phyloP scores from a whole-genome alignment of 139 green algal species.

The Volvox africanus region DNA sequence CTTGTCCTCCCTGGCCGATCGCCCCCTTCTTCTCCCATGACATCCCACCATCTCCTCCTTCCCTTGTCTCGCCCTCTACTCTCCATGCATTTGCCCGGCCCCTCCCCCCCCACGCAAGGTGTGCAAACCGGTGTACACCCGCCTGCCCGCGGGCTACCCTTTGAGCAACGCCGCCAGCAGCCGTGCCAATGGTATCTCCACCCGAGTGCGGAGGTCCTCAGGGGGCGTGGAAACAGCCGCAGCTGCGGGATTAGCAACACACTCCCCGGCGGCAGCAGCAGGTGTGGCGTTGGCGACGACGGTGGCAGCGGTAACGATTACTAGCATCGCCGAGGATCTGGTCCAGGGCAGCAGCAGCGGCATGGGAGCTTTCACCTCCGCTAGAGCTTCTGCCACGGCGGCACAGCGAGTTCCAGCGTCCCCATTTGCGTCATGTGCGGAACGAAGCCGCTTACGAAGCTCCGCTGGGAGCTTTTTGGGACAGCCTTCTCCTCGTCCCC shows the following conservation, averaged over 20 bases:
- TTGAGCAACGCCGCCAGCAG: slow-evolving; percentile 1
- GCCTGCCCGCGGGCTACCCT: slow-evolving; percentile 23
- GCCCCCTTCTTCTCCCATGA: no score
- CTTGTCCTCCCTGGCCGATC: no score
- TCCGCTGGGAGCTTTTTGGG: background rate
- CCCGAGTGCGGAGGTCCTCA: background rate
- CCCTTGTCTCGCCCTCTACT: background rate
- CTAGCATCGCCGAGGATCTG: background rate
- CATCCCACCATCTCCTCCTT: background rate
- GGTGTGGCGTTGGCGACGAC: background rate
- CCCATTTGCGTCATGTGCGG: no score
- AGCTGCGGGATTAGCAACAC: background rate
- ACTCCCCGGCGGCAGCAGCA: background rate
- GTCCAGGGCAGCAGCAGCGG: background rate
- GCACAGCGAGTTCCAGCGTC: no score
- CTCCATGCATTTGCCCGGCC: background rate
- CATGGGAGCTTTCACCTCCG: no score
- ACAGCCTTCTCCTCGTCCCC: background rate
- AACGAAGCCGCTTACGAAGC: no score
- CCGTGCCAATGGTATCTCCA: background rate
- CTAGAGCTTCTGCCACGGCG: no score
- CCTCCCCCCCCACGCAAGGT: background rate
- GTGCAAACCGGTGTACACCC: background rate
- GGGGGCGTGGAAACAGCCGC: background rate
- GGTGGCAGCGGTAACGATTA: background rate